Conservation (phyloP, 2,329 filamentous ascomycete genomes). For the Canariomyces notabilis region DNA sequence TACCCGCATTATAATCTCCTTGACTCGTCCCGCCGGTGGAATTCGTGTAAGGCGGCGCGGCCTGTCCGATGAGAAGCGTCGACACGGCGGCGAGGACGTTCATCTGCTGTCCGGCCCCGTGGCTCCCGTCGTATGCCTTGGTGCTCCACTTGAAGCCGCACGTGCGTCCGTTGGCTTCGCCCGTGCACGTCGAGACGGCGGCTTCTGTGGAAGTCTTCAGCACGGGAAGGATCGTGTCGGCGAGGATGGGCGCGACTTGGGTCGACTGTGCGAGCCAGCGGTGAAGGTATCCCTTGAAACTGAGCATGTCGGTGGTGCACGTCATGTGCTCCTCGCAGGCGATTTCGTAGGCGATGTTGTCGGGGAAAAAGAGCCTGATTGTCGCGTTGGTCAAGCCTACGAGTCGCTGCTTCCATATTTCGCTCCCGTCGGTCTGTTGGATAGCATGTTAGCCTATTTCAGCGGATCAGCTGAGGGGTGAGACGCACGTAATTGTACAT, state of each 20-base stretch:
- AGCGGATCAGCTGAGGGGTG: neutral
- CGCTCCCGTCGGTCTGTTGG: conserved; percentile 45
- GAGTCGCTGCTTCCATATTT: conserved; percentile 51
- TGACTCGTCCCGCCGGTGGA: conserved; percentile 46
- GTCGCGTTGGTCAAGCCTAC: conserved; percentile 49
- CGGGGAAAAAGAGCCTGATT: conserved; percentile 46
- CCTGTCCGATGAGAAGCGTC: conserved; percentile 41
- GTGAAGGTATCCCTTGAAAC: conserved; percentile 66
- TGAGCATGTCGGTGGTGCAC: conserved; percentile 67
- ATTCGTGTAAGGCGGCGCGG: conserved; percentile 39
- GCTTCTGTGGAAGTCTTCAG: conserved; percentile 53
- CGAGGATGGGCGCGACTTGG: conserved; percentile 55
- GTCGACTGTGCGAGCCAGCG: conserved; percentile 59
- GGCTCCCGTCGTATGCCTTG: conserved; percentile 48
- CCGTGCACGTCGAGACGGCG: conserved; percentile 59
- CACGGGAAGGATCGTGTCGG: conserved; percentile 49
- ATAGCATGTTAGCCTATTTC: neutral
- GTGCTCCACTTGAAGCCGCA: conserved; percentile 62
- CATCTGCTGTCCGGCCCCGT: conserved; percentile 55
- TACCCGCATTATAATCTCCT: conserved; percentile 39
- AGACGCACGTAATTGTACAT: conserved; percentile 59
- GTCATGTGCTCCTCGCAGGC: conserved; percentile 55
- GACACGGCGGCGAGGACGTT: conserved; percentile 52
- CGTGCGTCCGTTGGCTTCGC: conserved; percentile 49
- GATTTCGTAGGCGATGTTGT: conserved; percentile 60